Percentiles rank a stretch among this genome's conserved stretches.
Evolutionary conservation across 768 basidiomycete genomes (phyloP).

Genomic region (Dentipellis fragilis): DNA sequence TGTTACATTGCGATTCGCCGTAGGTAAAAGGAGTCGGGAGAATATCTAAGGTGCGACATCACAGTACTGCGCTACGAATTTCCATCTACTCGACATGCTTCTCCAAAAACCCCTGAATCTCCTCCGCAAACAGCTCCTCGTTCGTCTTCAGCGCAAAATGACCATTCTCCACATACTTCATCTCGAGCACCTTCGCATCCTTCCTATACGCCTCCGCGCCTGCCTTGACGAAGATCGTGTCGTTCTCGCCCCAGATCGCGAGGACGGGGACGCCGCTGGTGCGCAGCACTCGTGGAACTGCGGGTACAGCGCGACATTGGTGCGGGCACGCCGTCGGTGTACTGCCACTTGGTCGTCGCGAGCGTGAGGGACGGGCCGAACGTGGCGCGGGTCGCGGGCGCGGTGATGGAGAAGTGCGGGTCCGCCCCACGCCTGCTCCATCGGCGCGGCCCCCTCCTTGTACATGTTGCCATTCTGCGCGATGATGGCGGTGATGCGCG

Average conservation of each 20-base stretch:
- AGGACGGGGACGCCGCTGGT: conserved; percentile 30
- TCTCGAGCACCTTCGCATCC: conserved; percentile 26
- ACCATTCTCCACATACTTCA: conserved; percentile 31
- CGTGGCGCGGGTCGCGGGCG: conserved; percentile 15
- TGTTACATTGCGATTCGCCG: no score
- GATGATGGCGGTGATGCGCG: conserved; percentile 33
- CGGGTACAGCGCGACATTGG: conserved; percentile 34
- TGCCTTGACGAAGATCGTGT: conserved; percentile 30
- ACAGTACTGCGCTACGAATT: no score
- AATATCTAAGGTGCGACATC: no score
- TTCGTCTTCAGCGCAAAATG: conserved; percentile 31
- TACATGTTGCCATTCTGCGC: conserved; percentile 42
- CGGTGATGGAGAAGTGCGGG: conserved; percentile 7
- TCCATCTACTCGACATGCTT: not conserved
- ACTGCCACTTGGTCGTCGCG: conserved; percentile 28
- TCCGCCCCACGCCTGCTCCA: conserved; percentile 23
- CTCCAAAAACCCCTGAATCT: conserved; percentile 11
- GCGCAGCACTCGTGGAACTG: conserved; percentile 34
- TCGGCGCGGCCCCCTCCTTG: conserved; percentile 28
- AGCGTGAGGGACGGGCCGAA: conserved; percentile 18
- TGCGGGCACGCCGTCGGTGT: conserved; percentile 27
- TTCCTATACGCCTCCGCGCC: conserved; percentile 36
- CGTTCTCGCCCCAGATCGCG: conserved; percentile 39
- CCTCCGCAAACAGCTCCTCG: conserved; percentile 20
- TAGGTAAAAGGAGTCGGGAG: no score